Conservation (phyloP, 345 rosid species). For the Balakata baccata region DNA sequence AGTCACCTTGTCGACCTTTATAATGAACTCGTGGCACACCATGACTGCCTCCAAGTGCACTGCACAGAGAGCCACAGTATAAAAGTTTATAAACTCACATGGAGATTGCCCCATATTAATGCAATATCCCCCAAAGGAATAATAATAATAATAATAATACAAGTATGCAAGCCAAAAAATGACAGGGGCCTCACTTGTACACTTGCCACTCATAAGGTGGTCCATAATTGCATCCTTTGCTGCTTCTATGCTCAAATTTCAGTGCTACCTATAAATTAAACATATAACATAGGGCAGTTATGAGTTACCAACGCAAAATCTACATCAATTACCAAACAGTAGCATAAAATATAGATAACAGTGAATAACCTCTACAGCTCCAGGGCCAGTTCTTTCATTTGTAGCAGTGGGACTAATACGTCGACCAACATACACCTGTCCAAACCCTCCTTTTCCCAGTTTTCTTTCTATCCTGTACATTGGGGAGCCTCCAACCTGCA, state of each 20-base stretch:
- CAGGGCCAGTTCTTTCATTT: conserved; percentile 64
- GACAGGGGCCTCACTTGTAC: conserved; percentile 58
- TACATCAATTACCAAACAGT: conserved; percentile 7
- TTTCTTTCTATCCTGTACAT: conserved; percentile 69
- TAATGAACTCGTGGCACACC: conserved; percentile 83
- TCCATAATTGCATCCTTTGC: conserved; percentile 94
- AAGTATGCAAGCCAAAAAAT: neutral
- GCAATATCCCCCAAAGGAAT: neutral
- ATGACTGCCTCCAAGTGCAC: conserved; percentile 83
- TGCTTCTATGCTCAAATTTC: conserved; percentile 89
- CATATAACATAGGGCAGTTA: conserved; percentile 9
- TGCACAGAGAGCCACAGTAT: conserved; percentile 11
- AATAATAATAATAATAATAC: neutral
- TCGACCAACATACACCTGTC: conserved; percentile 92
- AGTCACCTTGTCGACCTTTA: conserved; percentile 81
- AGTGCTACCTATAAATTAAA: conserved; percentile 68
- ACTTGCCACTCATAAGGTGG: conserved; percentile 99
- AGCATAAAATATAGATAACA: neutral
- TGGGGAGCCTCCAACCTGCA: conserved; percentile 88
- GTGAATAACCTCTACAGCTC: conserved; percentile 46
- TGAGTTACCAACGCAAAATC: neutral
- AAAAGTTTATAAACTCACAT: conserved; percentile 4
- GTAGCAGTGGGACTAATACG: conserved; percentile 38
- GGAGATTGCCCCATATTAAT: neutral
- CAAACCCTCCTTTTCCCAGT: conserved; percentile 96